phyloP scores from a whole-genome alignment of 2,329 filamentous ascomycete species.

The Ophiostoma tasmaniense region DNA sequence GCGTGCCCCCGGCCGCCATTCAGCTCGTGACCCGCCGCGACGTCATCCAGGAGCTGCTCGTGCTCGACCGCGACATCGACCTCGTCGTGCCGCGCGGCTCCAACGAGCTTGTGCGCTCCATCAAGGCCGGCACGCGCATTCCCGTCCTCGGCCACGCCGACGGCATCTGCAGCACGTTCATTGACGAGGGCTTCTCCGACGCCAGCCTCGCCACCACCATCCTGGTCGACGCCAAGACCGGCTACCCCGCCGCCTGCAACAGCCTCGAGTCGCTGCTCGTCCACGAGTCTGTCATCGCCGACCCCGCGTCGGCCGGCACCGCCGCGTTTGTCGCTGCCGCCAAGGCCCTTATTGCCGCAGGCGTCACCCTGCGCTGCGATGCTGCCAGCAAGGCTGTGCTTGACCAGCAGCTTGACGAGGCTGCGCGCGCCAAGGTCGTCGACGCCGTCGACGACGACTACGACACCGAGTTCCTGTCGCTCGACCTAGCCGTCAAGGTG shows the following conservation, averaged over 20 bases:
- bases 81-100: slow-evolving; percentile 88
- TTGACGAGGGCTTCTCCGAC: slow-evolving; percentile 60
- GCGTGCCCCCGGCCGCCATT: slow-evolving; percentile 77
- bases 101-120: slow-evolving; percentile 81
- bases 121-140: slow-evolving; percentile 86
- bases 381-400: slow-evolving; percentile 56
- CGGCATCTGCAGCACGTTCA: slow-evolving; percentile 79
- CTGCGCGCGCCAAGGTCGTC: slow-evolving; percentile 41
- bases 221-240: slow-evolving; percentile 84
- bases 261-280: slow-evolving; percentile 86
- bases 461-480: slow-evolving; percentile 80
- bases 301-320: slow-evolving; percentile 32
- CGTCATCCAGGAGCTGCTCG: slow-evolving; percentile 78
- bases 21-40: slow-evolving; percentile 93
- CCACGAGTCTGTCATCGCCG: slow-evolving; percentile 56
- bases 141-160: slow-evolving; percentile 95
- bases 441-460: slow-evolving; percentile 65
- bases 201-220: slow-evolving; percentile 62
- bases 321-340: slow-evolving; percentile 59
- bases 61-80: slow-evolving; percentile 80
- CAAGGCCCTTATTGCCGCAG: slow-evolving; percentile 61
- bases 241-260: slow-evolving; percentile 94
- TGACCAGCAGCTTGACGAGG: slow-evolving; percentile 15
- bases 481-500: slow-evolving; percentile 75
- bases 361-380: slow-evolving; percentile 79